Evolutionary conservation across 306 rosid genomes (phyloP).

Genomic region (Glycine latifolia): DNA sequence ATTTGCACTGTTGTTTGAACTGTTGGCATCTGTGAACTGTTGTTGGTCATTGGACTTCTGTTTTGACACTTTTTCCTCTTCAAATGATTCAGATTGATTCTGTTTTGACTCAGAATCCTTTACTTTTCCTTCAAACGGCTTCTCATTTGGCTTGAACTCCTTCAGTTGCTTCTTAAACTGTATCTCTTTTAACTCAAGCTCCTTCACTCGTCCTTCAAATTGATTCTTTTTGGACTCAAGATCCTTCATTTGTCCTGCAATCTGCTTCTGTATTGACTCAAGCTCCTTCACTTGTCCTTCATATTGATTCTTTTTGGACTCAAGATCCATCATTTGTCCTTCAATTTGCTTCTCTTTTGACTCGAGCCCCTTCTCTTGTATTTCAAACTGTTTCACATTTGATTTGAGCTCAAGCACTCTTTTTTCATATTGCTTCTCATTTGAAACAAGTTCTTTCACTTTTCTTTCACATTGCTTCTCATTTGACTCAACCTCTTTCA

Average conservation of each 20-base stretch:
- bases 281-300: conserved; percentile 6
- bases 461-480: conserved; percentile 38
- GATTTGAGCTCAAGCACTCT: background rate
- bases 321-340: background rate
- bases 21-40: conserved; percentile 2
- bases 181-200: background rate
- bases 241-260: background rate
- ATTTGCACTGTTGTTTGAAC: too few species aligned
- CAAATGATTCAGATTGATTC: conserved; percentile 32
- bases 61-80: conserved; percentile 23
- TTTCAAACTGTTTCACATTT: background rate
- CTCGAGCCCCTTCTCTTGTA: background rate
- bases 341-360: conserved; percentile 14
- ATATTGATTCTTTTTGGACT: background rate
- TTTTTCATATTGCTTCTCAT: background rate
- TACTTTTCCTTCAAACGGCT: background rate
- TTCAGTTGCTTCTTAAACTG: background rate
- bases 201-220: background rate
- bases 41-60: conserved; percentile 35
- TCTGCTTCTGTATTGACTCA: background rate
- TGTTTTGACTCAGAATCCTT: background rate
- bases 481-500: background rate
- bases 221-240: background rate
- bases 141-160: background rate
- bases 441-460: background rate